Evolutionary conservation across 345 rosid species (phyloP).

Genomic region (Lumnitzera racemosa): DNA sequence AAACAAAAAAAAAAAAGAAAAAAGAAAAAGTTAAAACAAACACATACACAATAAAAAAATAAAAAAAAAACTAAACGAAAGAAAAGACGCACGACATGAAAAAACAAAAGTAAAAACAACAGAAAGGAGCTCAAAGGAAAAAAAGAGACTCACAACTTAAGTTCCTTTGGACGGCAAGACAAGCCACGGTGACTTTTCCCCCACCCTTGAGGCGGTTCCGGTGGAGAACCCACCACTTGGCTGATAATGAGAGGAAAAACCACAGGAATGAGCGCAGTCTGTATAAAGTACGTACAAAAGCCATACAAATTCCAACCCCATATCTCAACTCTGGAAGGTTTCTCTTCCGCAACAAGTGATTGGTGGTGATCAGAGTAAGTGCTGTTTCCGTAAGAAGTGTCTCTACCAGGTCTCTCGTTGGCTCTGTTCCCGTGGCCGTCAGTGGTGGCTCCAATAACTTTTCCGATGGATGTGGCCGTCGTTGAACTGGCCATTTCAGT

Average conservation of each 20-base stretch:
- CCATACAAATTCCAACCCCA: conserved; percentile 54
- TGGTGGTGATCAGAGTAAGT: not conserved
- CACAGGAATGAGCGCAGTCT: conserved; percentile 34
- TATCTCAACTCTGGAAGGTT: conserved; percentile 31
- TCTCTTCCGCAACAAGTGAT: conserved; percentile 8
- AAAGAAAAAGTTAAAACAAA: no score
- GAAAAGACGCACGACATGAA: not conserved
- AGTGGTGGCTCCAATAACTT: conserved; percentile 13
- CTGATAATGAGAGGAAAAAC: conserved; percentile 49
- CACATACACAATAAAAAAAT: no score
- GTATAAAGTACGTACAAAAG: conserved; percentile 39
- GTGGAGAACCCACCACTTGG: conserved; percentile 18
- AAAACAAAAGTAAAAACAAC: not conserved
- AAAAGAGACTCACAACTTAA: conserved; percentile 32
- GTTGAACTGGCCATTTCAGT: conserved; percentile 3
- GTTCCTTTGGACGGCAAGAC: conserved; percentile 21
- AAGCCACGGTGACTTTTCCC: conserved; percentile 21
- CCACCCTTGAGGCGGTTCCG: conserved; percentile 20
- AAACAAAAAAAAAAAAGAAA: no score
- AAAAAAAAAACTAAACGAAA: not conserved
- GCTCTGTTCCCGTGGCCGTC: conserved; percentile 15
- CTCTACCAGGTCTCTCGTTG: conserved; percentile 23
- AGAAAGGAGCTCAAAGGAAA: not conserved
- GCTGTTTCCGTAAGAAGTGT: conserved; percentile 4
- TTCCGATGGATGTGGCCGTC: conserved; percentile 16